These are phyloP conservation scores for Phaeosphaeriaceae sp. DNA, from an alignment of 2,329 filamentous ascomycete genomes.

Conservation along the genomic window DNA sequence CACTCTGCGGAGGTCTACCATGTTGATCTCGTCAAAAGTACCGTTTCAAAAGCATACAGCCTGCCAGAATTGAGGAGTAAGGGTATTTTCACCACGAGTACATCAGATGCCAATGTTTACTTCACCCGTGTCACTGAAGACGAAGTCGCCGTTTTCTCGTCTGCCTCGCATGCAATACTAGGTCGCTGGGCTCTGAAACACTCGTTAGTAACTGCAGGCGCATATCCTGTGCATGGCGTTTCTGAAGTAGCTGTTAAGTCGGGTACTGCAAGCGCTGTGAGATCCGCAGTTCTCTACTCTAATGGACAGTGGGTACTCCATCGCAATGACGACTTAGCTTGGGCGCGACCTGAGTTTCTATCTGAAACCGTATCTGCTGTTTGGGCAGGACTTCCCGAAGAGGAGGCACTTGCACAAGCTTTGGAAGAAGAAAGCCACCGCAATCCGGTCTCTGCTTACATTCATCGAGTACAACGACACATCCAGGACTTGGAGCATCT, in stretches of 20 bases:
- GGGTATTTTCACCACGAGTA: slow-evolving; percentile 81
- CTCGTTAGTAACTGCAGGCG: slow-evolving; percentile 36
- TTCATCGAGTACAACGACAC: slow-evolving; percentile 85
- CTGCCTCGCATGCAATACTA: slow-evolving; percentile 75
- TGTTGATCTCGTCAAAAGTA: slow-evolving; percentile 72
- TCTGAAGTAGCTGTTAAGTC: slow-evolving; percentile 82
- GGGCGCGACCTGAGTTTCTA: slow-evolving; percentile 82
- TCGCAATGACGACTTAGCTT: slow-evolving; percentile 79
- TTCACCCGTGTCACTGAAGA: slow-evolving; percentile 82
- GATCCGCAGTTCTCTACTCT: slow-evolving; percentile 71
- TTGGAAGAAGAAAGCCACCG: slow-evolving; percentile 86
- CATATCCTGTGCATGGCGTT: slow-evolving; percentile 67
- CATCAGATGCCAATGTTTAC: slow-evolving; percentile 80
- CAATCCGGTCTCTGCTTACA: slow-evolving; percentile 79
- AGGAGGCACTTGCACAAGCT: slow-evolving; percentile 77
- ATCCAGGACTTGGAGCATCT: slow-evolving; percentile 77
- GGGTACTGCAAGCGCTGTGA: slow-evolving; percentile 73
- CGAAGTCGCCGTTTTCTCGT: slow-evolving; percentile 77
- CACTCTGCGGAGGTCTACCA: slow-evolving; percentile 89
- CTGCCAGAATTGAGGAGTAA: slow-evolving; percentile 73
- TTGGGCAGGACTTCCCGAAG: slow-evolving; percentile 78
- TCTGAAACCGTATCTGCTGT: slow-evolving; percentile 79
- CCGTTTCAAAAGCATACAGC: slow-evolving; percentile 78
- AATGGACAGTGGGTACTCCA: slow-evolving; percentile 81
- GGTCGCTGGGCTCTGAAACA: slow-evolving; percentile 71